Base-by-base conservation (phyloP, 129 eudicot genomes). In the Gnaphalium uliginosum region DNA sequence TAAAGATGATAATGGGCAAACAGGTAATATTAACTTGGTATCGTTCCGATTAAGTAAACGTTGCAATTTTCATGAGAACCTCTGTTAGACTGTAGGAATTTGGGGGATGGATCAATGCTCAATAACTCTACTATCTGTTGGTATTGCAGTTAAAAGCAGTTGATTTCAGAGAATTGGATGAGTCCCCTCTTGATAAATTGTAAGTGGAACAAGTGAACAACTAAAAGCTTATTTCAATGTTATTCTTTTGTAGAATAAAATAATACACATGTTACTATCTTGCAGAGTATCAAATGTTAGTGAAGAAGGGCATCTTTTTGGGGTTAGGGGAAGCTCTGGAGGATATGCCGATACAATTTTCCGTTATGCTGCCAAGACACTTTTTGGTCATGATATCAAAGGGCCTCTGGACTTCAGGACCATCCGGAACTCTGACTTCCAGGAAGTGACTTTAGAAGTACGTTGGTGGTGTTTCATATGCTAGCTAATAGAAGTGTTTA, bases 301-400 rank as follows among this genome's bases (percentile, higher is more conserved):
- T 69, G 92, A 91, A 71, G 93, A 82, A 51, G 99, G 87, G 64
- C 68, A 83, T 68, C 93, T 91, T 64, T 89, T 73, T 84, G 96
- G 99, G 58, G 96, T 89, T 17, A 76, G 59, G 13, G 99, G 97
- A 71, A 84, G 97, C 75, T 95, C 99, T 8, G 99, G 99, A 24
- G 99, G 99, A 66, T 95, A 89, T 68, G 94, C 97, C 39, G 99
- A 95, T 68, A 86, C 94, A 24, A 83, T 91, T n/a, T 95, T 89
- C 50, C 87, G 95, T 23, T 74, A 95, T 76, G 88, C 96, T 39
- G 94, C 99, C 9, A 89, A 87, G 73, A 50, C 81, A 26, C 92
- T 95, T 56, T 89, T 78, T 83, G 96, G 86, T 58, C 83, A 81
- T 75, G 96, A 95, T 70, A 87, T 91, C 37, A 79, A 66, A 74